phyloP scores from a whole-genome alignment of 371 early-diverging fungal genomes.

The Amoeboaphelidium protococcarum region DNA sequence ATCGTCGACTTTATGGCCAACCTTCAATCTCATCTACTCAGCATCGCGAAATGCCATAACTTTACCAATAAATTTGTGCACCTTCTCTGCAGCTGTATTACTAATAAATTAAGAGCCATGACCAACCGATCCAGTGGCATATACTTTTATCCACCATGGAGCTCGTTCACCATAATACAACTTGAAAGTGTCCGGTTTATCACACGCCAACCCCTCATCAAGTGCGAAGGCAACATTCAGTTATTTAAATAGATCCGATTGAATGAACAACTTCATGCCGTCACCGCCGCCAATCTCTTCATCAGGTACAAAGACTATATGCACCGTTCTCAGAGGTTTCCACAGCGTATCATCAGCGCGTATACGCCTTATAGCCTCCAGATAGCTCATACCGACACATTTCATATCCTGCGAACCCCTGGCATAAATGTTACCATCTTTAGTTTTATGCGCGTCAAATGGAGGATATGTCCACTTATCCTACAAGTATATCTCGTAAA shows the following conservation, averaged over 20 bases:
- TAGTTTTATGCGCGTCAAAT: conserved; percentile 31
- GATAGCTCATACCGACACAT: conserved; percentile 42
- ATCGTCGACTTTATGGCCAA: conserved; percentile 16
- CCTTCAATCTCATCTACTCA: conserved; percentile 19
- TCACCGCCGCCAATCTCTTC: conserved; percentile 52
- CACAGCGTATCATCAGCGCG: too few species aligned
- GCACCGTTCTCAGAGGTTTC: conserved; percentile 30
- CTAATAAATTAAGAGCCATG: conserved; percentile 48
- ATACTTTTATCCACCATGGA: conserved; percentile 28
- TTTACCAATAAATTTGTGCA: conserved; percentile 20
- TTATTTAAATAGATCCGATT: conserved; percentile 23
- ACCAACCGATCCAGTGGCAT: conserved; percentile 28
- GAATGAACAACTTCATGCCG: conserved; percentile 34
- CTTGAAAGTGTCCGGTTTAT: conserved; percentile 21
- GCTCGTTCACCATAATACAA: conserved; percentile 53
- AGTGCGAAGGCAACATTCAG: conserved; percentile 47
- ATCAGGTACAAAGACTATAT: conserved; percentile 40
- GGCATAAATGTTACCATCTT: conserved; percentile 34
- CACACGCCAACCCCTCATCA: conserved; percentile 51
- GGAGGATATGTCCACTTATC: conserved; percentile 42
- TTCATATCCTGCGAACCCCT: conserved; percentile 70
- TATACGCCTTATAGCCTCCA: conserved; percentile 39
- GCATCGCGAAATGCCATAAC: conserved; percentile 4
- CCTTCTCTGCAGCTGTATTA: conserved; percentile 30
- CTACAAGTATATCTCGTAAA: too few species aligned